A percentile compares a stretch with the other conserved stretches of the same genome.
Evolutionary conservation across 2,329 filamentous ascomycete genomes (phyloP).

Genomic region (Fusarium pseudograminearum): DNA sequence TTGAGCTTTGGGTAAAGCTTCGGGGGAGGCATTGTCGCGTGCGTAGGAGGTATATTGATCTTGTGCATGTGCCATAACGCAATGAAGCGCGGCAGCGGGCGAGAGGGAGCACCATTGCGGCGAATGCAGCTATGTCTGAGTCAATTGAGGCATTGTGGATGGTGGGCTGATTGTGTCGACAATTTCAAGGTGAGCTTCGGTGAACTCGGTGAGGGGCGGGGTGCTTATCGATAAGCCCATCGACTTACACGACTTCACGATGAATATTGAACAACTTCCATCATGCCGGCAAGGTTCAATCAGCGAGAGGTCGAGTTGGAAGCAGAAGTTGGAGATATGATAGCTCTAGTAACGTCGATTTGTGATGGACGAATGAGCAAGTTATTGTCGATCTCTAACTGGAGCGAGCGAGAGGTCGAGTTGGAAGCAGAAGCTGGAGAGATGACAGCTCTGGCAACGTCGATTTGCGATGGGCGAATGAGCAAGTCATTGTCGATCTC

Average conservation of each 20-base stretch:
- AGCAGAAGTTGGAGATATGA: too few relatives aligned
- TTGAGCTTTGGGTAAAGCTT: slow-evolving; percentile 43
- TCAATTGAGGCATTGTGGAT: slow-evolving; percentile 42
- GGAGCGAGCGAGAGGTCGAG: too few relatives aligned
- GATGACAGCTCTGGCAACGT: too few relatives aligned
- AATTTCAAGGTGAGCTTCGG: slow-evolving; percentile 33
- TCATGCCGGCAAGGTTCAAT: too few relatives aligned
- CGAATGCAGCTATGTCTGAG: slow-evolving; percentile 6
- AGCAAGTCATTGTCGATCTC: too few relatives aligned
- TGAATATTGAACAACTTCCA: too few relatives aligned
- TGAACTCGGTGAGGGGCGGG: neutral
- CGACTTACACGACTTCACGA: neutral
- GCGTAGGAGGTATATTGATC: slow-evolving; percentile 17
- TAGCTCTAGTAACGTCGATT: too few relatives aligned
- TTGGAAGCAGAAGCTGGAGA: too few relatives aligned
- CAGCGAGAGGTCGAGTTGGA: too few relatives aligned
- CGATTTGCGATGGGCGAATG: too few relatives aligned
- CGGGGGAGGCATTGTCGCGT: slow-evolving; percentile 35
- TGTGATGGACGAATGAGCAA: too few relatives aligned
- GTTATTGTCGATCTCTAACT: too few relatives aligned
- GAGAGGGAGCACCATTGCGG: slow-evolving; percentile 45
- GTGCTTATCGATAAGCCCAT: slow-evolving; percentile 23
- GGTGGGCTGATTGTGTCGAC: slow-evolving; percentile 40
- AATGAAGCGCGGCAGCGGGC: slow-evolving; percentile 43
- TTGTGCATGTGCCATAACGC: slow-evolving; percentile 20